These are phyloP conservation scores for Hypoxylon sp. DNA, from an alignment of 2,329 filamentous ascomycete genomes.

Conservation along the genomic window DNA sequence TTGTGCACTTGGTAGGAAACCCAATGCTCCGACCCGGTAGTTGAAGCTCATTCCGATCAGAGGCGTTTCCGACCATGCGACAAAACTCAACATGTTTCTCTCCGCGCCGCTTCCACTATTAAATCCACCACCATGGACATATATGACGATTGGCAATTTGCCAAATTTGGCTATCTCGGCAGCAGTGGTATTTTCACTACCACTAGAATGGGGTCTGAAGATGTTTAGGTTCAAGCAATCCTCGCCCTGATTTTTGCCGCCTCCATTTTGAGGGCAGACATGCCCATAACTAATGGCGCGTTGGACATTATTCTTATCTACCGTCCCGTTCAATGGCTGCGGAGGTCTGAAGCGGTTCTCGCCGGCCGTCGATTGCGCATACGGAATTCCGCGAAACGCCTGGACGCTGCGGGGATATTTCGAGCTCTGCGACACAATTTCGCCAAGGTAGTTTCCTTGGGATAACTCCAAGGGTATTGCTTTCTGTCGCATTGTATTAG, in stretches of 20 bases:
- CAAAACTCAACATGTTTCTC: conserved; percentile 74
- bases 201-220: conserved; percentile 58
- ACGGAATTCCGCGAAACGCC: conserved; percentile 66
- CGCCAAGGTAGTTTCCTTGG: conserved; percentile 61
- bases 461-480: conserved; percentile 52
- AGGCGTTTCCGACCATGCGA: conserved; percentile 67
- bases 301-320: conserved; percentile 53
- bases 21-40: conserved; percentile 76
- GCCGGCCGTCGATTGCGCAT: conserved; percentile 58
- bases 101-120: conserved; percentile 67
- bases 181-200: conserved; percentile 44
- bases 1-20: conserved; percentile 74
- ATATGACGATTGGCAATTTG: conserved; percentile 68
- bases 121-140: conserved; percentile 75
- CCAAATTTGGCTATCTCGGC: conserved; percentile 49
- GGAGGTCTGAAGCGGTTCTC: conserved; percentile 64
- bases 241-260: conserved; percentile 59
- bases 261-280: conserved; percentile 54
- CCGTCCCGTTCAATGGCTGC: conserved; percentile 52
- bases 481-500: conserved; percentile 50
- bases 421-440: conserved; percentile 50
- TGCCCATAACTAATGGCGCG: conserved; percentile 55
- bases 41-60: conserved; percentile 73
- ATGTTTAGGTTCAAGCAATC: conserved; percentile 69
- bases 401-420: conserved; percentile 61